Base-by-base conservation (phyloP, 495 filamentous ascomycete genomes). In the Mycothermus thermophilus region DNA sequence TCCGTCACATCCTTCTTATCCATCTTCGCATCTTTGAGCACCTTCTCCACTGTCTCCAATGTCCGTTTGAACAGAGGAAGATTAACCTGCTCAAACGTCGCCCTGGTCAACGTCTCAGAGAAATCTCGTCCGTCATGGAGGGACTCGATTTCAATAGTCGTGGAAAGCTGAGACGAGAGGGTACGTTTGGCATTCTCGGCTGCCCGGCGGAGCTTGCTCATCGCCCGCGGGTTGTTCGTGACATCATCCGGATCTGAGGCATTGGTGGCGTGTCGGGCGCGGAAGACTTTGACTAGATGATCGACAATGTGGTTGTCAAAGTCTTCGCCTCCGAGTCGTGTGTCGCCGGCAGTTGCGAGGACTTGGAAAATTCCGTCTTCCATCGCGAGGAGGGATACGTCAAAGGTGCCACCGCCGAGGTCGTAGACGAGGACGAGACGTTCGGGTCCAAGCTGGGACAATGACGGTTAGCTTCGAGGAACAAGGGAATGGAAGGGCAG, bases 181-280 rank as follows among this genome's bases (percentile, higher is more conserved):
- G 86, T 87, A 50, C 88, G 78, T 79, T 97, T 97, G 59, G 87
- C 90, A 72, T 93, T 93, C 65, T 97, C 90, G 42, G 88, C 87
- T 59, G 94, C 88, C 46, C 86, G 83, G 79, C 93, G 93, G 37
- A 95, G 74, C 63, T 94, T 95, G 62, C 87, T 83, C 85, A 95
- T 95, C 32, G 88, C 78, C 77, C 92, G 90, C 21, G 78, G 63
- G 50, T 94, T 83, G 69, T 82, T 84, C 60, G 74, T 75, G 49
- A 93, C 74, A 51, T 94, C 80, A 37, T 79, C 72, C 40, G 65
- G 76, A 88, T 93, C 75, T 12, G 19, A 13, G 5, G 17, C 5
- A 28, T 93, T 90, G n/a, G n/a, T n/a, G n/a, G n/a, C n/a, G n/a
- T n/a, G n/a, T n/a, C n/a, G n/a, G n/a, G n/a, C n/a, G n/a, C n/a